Evolutionary conservation across 495 filamentous ascomycete species (phyloP).

Genomic region (Aspergillus sclerotiicarbonarius): DNA sequence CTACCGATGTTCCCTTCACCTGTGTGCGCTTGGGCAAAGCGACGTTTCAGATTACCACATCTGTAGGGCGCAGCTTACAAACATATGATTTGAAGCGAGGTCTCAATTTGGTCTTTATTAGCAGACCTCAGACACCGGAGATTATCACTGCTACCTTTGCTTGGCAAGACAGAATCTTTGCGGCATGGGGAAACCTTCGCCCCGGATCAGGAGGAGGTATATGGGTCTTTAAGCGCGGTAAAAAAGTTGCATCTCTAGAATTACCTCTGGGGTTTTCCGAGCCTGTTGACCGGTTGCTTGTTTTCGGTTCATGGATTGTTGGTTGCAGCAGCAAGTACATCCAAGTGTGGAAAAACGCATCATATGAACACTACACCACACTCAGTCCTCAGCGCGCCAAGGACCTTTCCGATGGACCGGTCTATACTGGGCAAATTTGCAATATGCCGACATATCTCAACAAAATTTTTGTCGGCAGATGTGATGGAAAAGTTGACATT

Average conservation of each 20-base stretch:
- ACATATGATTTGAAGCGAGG: slow-evolving; percentile 91
- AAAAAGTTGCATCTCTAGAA: slow-evolving; percentile 72
- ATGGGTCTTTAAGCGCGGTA: slow-evolving; percentile 96
- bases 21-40: slow-evolving; percentile 85
- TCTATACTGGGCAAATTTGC: slow-evolving; percentile 68
- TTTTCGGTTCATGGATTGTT: slow-evolving; percentile 91
- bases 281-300: slow-evolving; percentile 71
- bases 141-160: slow-evolving; percentile 81
- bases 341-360: slow-evolving; percentile 85
- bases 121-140: slow-evolving; percentile 80
- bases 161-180: slow-evolving; percentile 83
- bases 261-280: slow-evolving; percentile 57
- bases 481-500: slow-evolving; percentile 88
- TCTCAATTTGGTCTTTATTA: slow-evolving; percentile 88
- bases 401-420: slow-evolving; percentile 45
- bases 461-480: slow-evolving; percentile 85
- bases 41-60: slow-evolving; percentile 96
- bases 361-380: slow-evolving; percentile 85
- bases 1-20: slow-evolving; percentile 90
- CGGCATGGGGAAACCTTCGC: slow-evolving; percentile 72
- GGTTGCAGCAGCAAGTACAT: slow-evolving; percentile 72
- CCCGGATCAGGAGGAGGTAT: slow-evolving; percentile 58
- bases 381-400: slow-evolving; percentile 50
- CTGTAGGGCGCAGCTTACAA: slow-evolving; percentile 82
- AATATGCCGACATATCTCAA: slow-evolving; percentile 93